phyloP scores from a whole-genome alignment of 176 grass and related monocot species.

The Chloris gayana region DNA sequence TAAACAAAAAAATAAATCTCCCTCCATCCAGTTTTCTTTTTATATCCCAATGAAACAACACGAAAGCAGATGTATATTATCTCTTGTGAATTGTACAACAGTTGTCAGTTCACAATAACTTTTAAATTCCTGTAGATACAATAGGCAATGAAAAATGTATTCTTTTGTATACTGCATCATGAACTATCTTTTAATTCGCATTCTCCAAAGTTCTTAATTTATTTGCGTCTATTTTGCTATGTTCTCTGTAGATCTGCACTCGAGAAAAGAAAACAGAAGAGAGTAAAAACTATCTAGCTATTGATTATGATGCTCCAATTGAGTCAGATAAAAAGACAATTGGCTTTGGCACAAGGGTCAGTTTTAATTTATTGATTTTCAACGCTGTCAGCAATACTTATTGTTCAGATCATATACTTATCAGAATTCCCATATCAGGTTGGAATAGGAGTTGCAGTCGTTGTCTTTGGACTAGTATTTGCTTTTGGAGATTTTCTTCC shows the following conservation, averaged over 20 bases:
- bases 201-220: conserved; percentile 10
- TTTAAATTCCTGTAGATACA: not conserved
- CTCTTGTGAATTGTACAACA: too few species aligned
- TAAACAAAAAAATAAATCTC: not conserved
- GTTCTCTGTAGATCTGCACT: conserved; percentile 68
- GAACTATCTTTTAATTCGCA: not conserved
- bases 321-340: conserved; percentile 78
- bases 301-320: conserved; percentile 86
- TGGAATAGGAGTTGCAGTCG: conserved; percentile 86
- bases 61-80: not conserved
- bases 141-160: conserved; percentile 2
- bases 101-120: conserved; percentile 6
- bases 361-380: conserved; percentile 31
- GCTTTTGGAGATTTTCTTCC: conserved; percentile 96
- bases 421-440: conserved; percentile 49
- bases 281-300: conserved; percentile 67
- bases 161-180: not conserved
- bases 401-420: conserved; percentile 21
- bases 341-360: conserved; percentile 78
- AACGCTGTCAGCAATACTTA: conserved; percentile 4
- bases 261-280: conserved; percentile 87
- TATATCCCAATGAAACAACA: not conserved
- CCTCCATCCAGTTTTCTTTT: too few species aligned
- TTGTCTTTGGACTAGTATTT: conserved; percentile 90
- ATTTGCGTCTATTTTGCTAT: not conserved